Percentiles rank a stretch among this genome's conserved stretches.
phyloP scores from a whole-genome alignment of 1,284 basidiomycete species.

The Athelia psychrophila region DNA sequence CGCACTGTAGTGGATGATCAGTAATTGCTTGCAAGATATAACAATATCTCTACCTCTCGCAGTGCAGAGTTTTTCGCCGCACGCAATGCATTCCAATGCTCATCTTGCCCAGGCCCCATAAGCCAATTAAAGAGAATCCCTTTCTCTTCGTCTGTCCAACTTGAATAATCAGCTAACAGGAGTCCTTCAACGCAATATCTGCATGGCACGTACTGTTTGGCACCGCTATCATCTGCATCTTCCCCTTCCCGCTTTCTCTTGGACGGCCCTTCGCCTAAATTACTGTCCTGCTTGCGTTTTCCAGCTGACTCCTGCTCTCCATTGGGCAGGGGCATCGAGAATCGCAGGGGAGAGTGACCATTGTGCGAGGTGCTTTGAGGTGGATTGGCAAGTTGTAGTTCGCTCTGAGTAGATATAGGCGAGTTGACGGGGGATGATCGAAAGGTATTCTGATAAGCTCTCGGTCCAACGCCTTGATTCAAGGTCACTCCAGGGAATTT shows the following conservation, averaged over 20 bases:
- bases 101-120: constrained; percentile 64
- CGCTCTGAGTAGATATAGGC: not conserved
- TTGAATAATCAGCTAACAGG: constrained; percentile 34
- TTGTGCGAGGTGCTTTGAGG: not conserved
- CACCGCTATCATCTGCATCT: constrained; percentile 40
- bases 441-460: not conserved
- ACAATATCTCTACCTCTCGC: constrained; percentile 48
- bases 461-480: constrained; percentile 23
- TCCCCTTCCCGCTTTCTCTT: constrained; percentile 54
- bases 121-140: constrained; percentile 71
- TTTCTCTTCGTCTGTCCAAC: constrained; percentile 77
- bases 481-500: constrained; percentile 19
- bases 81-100: constrained; percentile 69
- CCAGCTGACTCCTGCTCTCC: constrained; percentile 5
- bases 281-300: constrained; percentile 55
- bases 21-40: constrained; percentile 1
- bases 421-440: constrained; percentile 25
- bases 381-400: not conserved
- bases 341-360: constrained; percentile 27
- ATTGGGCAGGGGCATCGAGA: constrained; percentile 23
- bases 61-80: constrained; percentile 77
- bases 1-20: constrained; percentile 47
- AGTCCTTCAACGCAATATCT: too few species aligned
- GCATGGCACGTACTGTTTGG: constrained; percentile 48
- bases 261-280: constrained; percentile 29